Base-by-base conservation (phyloP, 805 yeast species). In the Lipomyces yamanashiensis region DNA sequence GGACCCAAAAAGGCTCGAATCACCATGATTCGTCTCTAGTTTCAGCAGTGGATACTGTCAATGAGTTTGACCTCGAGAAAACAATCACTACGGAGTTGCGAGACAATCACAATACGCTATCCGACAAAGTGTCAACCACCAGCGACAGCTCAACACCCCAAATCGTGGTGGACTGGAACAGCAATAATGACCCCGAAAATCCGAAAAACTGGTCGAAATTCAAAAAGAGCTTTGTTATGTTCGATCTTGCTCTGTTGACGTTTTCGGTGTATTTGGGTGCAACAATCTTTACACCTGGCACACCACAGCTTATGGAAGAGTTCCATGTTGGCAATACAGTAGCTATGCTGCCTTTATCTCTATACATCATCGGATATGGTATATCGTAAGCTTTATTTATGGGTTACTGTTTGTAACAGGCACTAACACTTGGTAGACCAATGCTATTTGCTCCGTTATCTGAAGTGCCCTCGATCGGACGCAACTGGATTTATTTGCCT, bases 281-380 rank as follows among this genome's bases (percentile, higher is more conserved):
- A 0, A 82, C 88, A 2, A 77, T 84, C 37, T 79, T 81, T 64
- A 79, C 87, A 0, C 87, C 88, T 0, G 83, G 84, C 23, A 74
- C 80, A 34, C 75, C 71, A 15, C 73, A 77, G 15, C 71, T 86
- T 33, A 78, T 76, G 73, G 73, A 74, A 28, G 82, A 84, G 49
- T 83, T 84, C 67, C 65, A 74, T n/a, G 79, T 82, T 4, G 75
- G 81, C 15, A 74, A 74, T 39, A 80, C 79, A 5, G 77, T 78
- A 6, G 84, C 85, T 0, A 75, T 81, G 0, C 74, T 86, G 43
- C 85, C 86, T 2, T 76, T 86, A 68, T 75, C 87, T 0, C 65
- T 84, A 45, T 86, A 82, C 66, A 85, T 85, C 6, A 67, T 85
- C 34, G 89, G 88, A 9, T 85, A 86, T 70, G 89, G 86, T 58